Evolutionary conservation across 2,329 filamentous ascomycete genomes (phyloP).

Genomic region (Calonectria hawksworthii): DNA sequence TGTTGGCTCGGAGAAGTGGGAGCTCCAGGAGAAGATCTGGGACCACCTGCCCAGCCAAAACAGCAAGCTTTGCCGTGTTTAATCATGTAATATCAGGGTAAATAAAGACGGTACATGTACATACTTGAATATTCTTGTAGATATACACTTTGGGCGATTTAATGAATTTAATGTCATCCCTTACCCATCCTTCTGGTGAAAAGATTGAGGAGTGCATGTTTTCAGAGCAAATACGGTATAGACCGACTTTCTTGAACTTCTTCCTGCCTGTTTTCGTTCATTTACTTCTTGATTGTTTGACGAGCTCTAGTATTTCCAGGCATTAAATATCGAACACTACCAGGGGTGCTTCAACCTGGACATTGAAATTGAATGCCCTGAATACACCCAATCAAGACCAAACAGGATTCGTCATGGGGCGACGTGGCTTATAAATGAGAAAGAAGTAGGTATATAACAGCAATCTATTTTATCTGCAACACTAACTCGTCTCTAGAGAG

Average conservation of each 20-base stretch:
- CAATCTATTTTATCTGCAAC: background rate
- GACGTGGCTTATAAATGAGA: background rate
- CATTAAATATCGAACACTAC: background rate
- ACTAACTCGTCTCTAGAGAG: background rate
- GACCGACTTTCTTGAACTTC: background rate
- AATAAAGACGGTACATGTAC: background rate
- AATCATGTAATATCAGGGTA: background rate
- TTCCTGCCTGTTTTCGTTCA: no score
- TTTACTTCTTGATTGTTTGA: background rate
- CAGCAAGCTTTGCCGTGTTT: constrained; percentile 33
- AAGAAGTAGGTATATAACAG: background rate
- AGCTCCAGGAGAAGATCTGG: constrained; percentile 46
- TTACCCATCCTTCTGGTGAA: background rate
- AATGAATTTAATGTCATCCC: background rate
- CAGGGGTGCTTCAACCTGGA: background rate
- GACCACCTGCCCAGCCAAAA: constrained; percentile 34
- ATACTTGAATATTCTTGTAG: constrained; percentile 6
- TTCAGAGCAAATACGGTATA: background rate
- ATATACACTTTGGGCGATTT: background rate
- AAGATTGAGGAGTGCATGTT: no score
- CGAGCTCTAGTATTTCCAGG: background rate
- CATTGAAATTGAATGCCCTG: background rate
- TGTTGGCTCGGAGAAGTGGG: constrained; percentile 67
- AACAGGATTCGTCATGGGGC: background rate
- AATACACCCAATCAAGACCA: background rate